phyloP scores from a whole-genome alignment of 352 stramenopile genomes.

The Achlya hypogyna region DNA sequence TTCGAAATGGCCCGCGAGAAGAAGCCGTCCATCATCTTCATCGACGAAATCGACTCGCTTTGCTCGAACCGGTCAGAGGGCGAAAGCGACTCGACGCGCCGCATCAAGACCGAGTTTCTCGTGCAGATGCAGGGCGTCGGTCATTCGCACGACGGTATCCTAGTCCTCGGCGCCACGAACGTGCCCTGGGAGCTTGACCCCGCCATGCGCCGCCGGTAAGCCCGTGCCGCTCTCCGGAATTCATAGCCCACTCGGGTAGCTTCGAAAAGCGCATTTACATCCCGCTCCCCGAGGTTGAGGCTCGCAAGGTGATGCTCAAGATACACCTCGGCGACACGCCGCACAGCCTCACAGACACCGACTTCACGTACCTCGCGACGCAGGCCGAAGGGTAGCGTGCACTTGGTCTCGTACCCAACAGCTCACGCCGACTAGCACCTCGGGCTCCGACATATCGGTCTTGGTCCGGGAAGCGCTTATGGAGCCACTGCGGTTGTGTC shows the following conservation, averaged over 20 bases:
- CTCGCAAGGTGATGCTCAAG: conserved; percentile 92
- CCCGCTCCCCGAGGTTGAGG: conserved; percentile 89
- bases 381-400: conserved; percentile 84
- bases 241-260: conserved; percentile 26
- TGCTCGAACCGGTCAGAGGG: conserved; percentile 86
- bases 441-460: conserved; percentile 95
- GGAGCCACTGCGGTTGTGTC: conserved; percentile 94
- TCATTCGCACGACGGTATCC: conserved; percentile 83
- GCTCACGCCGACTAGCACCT: conserved; percentile 28
- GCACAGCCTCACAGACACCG: conserved; percentile 86
- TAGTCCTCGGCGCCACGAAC: conserved; percentile 97
- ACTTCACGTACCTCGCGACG: conserved; percentile 91
- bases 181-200: conserved; percentile 97
- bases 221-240: background rate
- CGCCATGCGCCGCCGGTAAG: conserved; percentile 90
- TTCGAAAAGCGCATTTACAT: conserved; percentile 99
- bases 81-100: conserved; percentile 92
- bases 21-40: conserved; percentile 93
- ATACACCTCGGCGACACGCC: conserved; percentile 97
- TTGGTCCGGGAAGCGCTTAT: conserved; percentile 96
- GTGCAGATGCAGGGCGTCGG: conserved; percentile 96
- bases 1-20: conserved; percentile 97
- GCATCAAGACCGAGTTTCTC: conserved; percentile 98
- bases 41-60: conserved; percentile 97
- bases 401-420: background rate